Conservation (phyloP, 78 protist species). For the Tieghemostelium lacteum region DNA sequence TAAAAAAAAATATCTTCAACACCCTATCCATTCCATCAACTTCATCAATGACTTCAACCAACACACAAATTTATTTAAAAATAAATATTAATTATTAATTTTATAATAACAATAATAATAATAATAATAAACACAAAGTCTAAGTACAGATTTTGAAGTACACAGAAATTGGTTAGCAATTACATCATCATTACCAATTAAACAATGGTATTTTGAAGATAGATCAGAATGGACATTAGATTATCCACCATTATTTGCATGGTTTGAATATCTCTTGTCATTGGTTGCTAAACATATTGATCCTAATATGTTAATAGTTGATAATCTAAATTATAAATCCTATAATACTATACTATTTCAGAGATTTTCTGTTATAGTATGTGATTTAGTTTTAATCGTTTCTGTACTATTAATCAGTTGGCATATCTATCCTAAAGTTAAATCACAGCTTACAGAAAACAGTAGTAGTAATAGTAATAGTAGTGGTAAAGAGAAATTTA, state of each 20-base stretch:
- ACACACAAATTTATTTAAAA: no score
- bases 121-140: background rate
- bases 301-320: conserved; percentile 77
- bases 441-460: background rate
- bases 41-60: no score
- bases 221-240: conserved; percentile 97
- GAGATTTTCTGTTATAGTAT: conserved; percentile 81
- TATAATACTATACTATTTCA: conserved; percentile 86
- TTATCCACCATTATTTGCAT: conserved; percentile 98
- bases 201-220: conserved; percentile 91
- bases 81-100: background rate
- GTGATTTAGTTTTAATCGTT: conserved; percentile 69
- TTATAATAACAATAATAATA: background rate
- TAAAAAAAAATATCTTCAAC: background rate
- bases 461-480: background rate
- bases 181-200: conserved; percentile 90
- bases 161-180: conserved; percentile 99
- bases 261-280: conserved; percentile 90
- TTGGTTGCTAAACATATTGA: conserved; percentile 82
- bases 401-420: conserved; percentile 14
- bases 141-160: conserved; percentile 94
- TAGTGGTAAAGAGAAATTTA: background rate
- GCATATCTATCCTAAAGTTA: background rate
- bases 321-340: conserved; percentile 46
- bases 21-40: background rate